A percentile compares a stretch with the other conserved stretches of the same genome.
phyloP scores from a whole-genome alignment of 371 early-diverging fungal genomes.

The Rozella allomycis region DNA sequence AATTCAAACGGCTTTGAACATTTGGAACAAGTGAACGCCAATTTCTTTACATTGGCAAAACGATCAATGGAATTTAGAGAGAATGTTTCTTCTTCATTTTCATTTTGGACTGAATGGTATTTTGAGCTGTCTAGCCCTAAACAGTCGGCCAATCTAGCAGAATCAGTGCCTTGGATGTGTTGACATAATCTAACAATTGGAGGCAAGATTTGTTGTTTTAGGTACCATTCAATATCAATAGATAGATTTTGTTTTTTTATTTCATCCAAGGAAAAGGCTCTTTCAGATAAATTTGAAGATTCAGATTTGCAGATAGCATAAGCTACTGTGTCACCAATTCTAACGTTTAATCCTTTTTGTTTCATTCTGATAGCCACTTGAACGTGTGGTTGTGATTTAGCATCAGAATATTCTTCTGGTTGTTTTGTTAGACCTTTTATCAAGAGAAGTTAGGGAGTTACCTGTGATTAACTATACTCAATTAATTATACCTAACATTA shows the following conservation, averaged over 20 bases:
- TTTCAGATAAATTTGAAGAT: slow-evolving; percentile 28
- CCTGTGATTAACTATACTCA: not conserved
- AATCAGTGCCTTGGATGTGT: slow-evolving; percentile 69
- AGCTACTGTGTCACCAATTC: slow-evolving; percentile 81
- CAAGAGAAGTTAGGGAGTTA: not conserved
- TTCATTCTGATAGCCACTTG: slow-evolving; percentile 78
- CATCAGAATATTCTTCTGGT: slow-evolving; percentile 78
- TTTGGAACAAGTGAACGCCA: too few relatives aligned
- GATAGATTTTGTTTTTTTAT: slow-evolving; percentile 15
- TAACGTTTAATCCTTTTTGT: slow-evolving; percentile 39
- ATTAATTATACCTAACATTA: not conserved
- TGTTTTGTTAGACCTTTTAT: slow-evolving; percentile 75
- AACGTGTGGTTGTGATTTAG: slow-evolving; percentile 83
- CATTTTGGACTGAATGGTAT: too few relatives aligned
- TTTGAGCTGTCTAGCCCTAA: too few relatives aligned
- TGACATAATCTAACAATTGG: slow-evolving; percentile 74
- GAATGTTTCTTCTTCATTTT: too few relatives aligned
- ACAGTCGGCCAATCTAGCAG: slow-evolving; percentile 52
- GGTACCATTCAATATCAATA: slow-evolving; percentile 85
- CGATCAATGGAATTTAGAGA: too few relatives aligned
- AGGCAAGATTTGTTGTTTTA: slow-evolving; percentile 87
- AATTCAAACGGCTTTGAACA: too few relatives aligned
- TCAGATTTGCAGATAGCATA: slow-evolving; percentile 75
- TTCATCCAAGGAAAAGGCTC: slow-evolving; percentile 80
- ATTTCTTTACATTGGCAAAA: too few relatives aligned